phyloP scores from a whole-genome alignment of 164 flowering plant genomes.

The Chimonanthus praecox region DNA sequence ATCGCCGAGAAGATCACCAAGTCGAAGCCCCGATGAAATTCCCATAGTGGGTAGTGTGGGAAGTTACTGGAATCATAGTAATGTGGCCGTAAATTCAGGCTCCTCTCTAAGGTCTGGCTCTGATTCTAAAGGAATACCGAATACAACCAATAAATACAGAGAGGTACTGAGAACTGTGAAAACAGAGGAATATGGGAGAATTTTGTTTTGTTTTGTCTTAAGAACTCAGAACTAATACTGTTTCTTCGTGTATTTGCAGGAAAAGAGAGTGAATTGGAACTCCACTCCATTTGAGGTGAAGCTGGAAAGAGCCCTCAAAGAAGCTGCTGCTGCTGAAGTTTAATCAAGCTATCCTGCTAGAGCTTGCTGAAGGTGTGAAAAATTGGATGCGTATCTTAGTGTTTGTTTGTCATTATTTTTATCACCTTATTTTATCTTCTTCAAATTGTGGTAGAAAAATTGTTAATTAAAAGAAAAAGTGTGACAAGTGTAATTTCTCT shows the following conservation, averaged over 20 bases:
- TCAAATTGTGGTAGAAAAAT: no score
- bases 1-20: constrained; percentile 77
- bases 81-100: constrained; percentile 30
- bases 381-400: no score
- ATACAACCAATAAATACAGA: constrained; percentile 93
- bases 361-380: neutral
- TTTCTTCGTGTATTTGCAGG: constrained; percentile 42
- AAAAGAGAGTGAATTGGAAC: constrained; percentile 85
- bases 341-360: constrained; percentile 9
- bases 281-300: constrained; percentile 89
- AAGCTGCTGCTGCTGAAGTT: constrained; percentile 32
- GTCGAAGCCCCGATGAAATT: constrained; percentile 72
- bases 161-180: constrained; percentile 49
- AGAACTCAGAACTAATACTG: no score
- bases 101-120: constrained; percentile 30
- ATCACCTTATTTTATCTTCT: no score
- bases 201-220: neutral
- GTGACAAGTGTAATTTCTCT: no score
- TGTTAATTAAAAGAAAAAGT: no score
- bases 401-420: no score
- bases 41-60: constrained; percentile 87
- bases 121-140: constrained; percentile 73
- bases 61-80: constrained; percentile 59
- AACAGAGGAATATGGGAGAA: neutral
- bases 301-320: constrained; percentile 76